Conservation (phyloP, 306 rosid genomes). For the Begonia masoniana region DNA sequence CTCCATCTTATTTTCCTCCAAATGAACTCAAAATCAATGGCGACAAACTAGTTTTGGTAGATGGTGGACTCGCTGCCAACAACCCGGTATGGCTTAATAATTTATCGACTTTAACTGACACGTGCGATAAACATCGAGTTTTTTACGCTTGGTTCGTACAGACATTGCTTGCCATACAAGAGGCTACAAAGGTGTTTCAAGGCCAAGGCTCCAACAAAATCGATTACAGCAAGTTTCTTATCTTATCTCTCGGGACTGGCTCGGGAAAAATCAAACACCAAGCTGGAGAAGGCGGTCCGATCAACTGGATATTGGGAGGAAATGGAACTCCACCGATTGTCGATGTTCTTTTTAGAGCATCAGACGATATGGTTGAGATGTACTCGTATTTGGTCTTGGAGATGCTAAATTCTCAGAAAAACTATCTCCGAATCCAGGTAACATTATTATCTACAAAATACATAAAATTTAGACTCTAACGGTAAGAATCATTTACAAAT, state of each 20-base stretch:
- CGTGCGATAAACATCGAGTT: background rate
- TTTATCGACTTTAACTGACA: background rate
- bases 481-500: too few relatives aligned
- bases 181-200: constrained; percentile 7
- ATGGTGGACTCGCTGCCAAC: constrained; percentile 12
- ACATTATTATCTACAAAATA: background rate
- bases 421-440: constrained; percentile 17
- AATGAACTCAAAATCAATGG: background rate
- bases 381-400: constrained; percentile 7
- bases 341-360: constrained; percentile 12
- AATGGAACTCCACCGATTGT: constrained; percentile 3
- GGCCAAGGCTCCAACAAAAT: background rate
- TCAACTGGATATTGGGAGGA: background rate
- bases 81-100: constrained; percentile 5
- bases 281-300: background rate
- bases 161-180: constrained; percentile 10
- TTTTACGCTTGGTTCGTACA: background rate
- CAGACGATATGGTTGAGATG: constrained; percentile 11
- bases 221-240: constrained; percentile 5
- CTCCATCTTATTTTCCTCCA: constrained; percentile 11
- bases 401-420: background rate
- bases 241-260: constrained; percentile 16
- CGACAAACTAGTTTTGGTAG: background rate
- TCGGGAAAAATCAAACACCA: constrained; percentile 6
- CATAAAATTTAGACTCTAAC: background rate